Conservation (phyloP, 2,329 filamentous ascomycete genomes). For the Cercospora sp. region DNA sequence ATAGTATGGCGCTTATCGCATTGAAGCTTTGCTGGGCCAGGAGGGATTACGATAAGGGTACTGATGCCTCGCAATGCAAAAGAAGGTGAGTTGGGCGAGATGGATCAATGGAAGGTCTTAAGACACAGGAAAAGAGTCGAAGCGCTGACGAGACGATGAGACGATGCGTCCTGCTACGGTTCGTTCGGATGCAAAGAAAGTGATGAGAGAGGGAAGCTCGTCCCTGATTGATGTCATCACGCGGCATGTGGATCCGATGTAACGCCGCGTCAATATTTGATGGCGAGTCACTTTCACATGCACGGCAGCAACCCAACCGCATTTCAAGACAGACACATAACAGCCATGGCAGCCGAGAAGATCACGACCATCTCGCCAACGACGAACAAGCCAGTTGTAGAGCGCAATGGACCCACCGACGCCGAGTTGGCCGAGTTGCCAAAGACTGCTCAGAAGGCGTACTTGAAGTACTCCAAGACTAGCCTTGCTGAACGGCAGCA, state of each 20-base stretch:
- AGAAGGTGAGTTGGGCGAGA: not conserved
- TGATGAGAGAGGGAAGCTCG: constrained; percentile 4
- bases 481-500: constrained; percentile 71
- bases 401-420: constrained; percentile 70
- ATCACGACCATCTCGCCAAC: constrained; percentile 83
- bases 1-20: constrained; percentile 26
- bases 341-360: constrained; percentile 55
- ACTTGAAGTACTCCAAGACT: constrained; percentile 74
- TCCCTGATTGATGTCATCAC: constrained; percentile 2
- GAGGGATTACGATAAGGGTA: not conserved
- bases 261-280: constrained; percentile 7
- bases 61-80: not conserved
- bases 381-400: constrained; percentile 81
- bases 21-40: constrained; percentile 19
- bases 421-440: constrained; percentile 72
- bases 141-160: constrained; percentile 1
- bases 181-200: not conserved
- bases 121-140: not conserved
- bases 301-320: not conserved
- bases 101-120: not conserved
- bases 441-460: constrained; percentile 69
- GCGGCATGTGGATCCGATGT: not conserved
- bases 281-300: constrained; percentile 9
- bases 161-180: not conserved
- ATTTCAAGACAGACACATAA: not conserved